phyloP scores from a whole-genome alignment of 106 monocot genomes.

The Allium fistulosum region DNA sequence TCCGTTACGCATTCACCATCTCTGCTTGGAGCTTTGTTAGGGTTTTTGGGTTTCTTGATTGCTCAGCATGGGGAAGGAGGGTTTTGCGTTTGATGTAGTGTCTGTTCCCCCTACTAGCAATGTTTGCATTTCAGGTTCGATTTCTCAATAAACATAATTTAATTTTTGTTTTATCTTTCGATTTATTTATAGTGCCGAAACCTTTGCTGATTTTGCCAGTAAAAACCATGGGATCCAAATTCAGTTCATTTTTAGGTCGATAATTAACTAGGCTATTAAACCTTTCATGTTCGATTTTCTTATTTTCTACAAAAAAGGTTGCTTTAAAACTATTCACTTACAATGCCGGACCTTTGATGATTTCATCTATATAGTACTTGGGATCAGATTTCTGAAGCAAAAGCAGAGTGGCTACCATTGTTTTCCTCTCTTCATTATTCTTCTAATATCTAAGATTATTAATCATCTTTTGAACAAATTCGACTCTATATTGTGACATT shows the following conservation, averaged over 20 bases:
- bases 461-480: constrained; percentile 5
- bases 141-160: too few relatives aligned
- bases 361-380: constrained; percentile 29
- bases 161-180: too few relatives aligned
- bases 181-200: too few relatives aligned
- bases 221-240: not conserved
- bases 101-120: constrained; percentile 20
- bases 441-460: not conserved
- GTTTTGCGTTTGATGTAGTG: constrained; percentile 6
- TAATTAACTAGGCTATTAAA: too few relatives aligned
- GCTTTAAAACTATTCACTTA: not conserved
- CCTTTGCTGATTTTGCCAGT: too few relatives aligned
- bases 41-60: constrained; percentile 13
- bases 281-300: too few relatives aligned
- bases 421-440: constrained; percentile 1
- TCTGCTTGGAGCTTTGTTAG: not conserved
- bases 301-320: not conserved
- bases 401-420: constrained; percentile 12
- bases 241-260: too few relatives aligned
- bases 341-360: constrained; percentile 35
- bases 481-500: constrained; percentile 6
- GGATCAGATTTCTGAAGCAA: constrained; percentile 12
- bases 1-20: not conserved
- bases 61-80: constrained; percentile 29
- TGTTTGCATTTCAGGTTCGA: not conserved